Evolutionary conservation across 2,329 filamentous ascomycete genomes (phyloP), one percentile per base, ranked within the genome.

Genomic region (Fusarium penzigii): DNA sequence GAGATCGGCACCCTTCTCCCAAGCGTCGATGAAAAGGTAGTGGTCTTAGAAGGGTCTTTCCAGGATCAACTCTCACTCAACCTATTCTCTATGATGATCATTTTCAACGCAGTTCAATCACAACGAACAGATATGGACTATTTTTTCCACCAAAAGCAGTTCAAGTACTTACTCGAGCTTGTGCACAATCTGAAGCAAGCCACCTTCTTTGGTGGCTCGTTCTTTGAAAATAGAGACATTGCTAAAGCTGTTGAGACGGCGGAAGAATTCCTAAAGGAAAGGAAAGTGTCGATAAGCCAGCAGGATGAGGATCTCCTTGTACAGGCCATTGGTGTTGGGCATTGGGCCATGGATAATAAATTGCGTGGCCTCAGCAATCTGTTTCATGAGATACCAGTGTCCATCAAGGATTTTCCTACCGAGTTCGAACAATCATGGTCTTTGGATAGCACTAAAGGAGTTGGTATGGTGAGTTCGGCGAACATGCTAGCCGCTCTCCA

Each of bases 61-160:
- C 91, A 93, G 65, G 92, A 97, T 69, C 90, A 86, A 64, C 70
- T 96, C 10, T 90, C 87, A 0, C 78, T 92, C 25, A 96, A 96
- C 59, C 72, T 95, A 1, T 97, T 97, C 65, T 83, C 90, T 1
- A 88, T 94, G 72, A 85, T 90, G 66, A 83, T 97, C 43, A 86
- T 89, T 2, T 87, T 90, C 59, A 97, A 97, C 66, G 86, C 91
- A 0, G 85, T 97, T 1, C 92, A 92, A 20, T 96, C 92, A 6
- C 90, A 97, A 65, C 79, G 92, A 11, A 85, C 82, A 0, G 93
- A 93, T 62, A 78, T 83, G 49, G 92, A 97, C 67, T 97, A 96
- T 66, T 87, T 97, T 57, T 97, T 97, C 62, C 89, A 96, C 62
- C 81, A 83, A 1, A 84, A 81, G 12, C 92, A 92, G 62, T 75